Evolutionary conservation across 768 basidiomycete genomes (phyloP).

Genomic region (Calocybe cyanea): DNA sequence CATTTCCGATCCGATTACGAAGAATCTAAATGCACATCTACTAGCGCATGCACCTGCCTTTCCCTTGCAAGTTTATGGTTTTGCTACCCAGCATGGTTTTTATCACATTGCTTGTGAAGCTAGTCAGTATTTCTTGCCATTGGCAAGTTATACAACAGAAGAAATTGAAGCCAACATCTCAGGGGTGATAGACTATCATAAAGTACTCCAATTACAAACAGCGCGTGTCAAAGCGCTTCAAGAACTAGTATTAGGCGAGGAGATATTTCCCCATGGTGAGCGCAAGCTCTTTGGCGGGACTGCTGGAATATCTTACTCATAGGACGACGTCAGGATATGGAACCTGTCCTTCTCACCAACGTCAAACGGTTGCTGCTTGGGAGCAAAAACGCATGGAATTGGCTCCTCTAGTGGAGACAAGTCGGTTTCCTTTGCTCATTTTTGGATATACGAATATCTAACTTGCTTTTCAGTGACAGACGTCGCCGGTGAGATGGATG

Average conservation of each 20-base stretch:
- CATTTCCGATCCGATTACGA: constrained; percentile 41
- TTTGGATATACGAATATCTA: constrained; percentile 1
- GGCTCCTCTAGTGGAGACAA: constrained; percentile 47
- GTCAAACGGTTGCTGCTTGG: constrained; percentile 45
- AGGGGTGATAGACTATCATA: constrained; percentile 59
- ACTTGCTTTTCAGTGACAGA: constrained; percentile 47
- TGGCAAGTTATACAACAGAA: constrained; percentile 48
- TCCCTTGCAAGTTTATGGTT: constrained; percentile 61
- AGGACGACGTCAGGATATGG: constrained; percentile 44
- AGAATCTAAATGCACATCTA: constrained; percentile 48
- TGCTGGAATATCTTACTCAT: constrained; percentile 6
- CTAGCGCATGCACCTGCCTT: constrained; percentile 44
- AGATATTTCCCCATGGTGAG: constrained; percentile 66
- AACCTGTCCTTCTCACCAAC: constrained; percentile 48
- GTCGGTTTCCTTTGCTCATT: constrained; percentile 25
- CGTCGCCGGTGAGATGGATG: constrained; percentile 63
- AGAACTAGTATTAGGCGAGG: constrained; percentile 50
- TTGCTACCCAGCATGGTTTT: constrained; percentile 42
- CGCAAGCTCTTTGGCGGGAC: neutral
- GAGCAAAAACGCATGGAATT: constrained; percentile 44
- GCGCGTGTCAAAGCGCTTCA: constrained; percentile 51
- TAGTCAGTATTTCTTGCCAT: constrained; percentile 56
- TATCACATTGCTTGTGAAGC: constrained; percentile 49
- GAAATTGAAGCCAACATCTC: constrained; percentile 49
- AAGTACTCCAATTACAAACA: constrained; percentile 56